Base-by-base conservation (phyloP, 2,329 filamentous ascomycete species). In the Thielaviopsis ethacetica region DNA sequence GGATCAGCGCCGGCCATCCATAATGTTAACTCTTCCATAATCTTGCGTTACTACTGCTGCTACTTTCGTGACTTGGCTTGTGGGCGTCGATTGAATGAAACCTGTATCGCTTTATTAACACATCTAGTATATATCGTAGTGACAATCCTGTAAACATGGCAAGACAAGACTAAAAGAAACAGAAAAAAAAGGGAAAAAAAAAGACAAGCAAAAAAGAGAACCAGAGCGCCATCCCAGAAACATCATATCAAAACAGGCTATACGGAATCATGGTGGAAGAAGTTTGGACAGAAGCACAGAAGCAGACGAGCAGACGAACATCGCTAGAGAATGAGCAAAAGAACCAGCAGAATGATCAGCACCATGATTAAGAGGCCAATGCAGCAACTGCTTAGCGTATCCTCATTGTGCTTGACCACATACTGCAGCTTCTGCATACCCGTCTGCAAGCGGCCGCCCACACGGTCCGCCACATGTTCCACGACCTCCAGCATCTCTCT, bases 401-500 rank as follows among this genome's bases (percentile, higher is more conserved):
- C 93, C 78, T 98, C 93, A 70, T 95, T 97, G 72, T 84, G 81
- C 70, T 84, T 81, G 66, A 96, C 87, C 61, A 98, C 85, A 70
- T 86, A 81, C 64, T 84, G 82, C 66, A 98, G 82, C 73, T 87
- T 91, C 72, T 88, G 85, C 75, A 97, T 82, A 21, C 93, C 93
- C 59, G 79, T 89, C 73, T 89, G 83, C 66, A 98, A 72, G 68
- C 93, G 84, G 1, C 88, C 87, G 15, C 88, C 87, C 1, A 98
- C 90, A 38, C 91, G 79, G 69, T 97, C 91, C 3, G 88, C 89
- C 59, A 95, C 76, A 30, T 77, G 80, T 71, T 97, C 91, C 49
- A 94, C 86, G 57, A 87, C 84, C 63, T 93, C 84, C 60, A 98
- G 76, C 80, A 97, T 85, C 70, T 90, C 88, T 22, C 79, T 80